Evolutionary conservation across 257 asterid genomes (phyloP), one percentile per base, ranked within the genome.

Genomic region (Petunia secreta): DNA sequence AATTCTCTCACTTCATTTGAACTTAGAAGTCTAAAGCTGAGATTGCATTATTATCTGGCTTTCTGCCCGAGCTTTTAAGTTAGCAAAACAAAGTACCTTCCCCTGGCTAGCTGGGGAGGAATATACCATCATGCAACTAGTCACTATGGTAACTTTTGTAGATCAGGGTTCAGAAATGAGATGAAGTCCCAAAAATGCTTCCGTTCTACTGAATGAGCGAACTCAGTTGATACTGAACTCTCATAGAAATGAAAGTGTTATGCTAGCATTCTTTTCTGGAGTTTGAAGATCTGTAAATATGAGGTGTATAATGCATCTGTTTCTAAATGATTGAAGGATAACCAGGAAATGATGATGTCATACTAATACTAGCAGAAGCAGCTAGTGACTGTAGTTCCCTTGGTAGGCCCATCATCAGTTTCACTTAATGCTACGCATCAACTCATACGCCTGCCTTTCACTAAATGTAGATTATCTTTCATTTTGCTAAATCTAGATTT

Each of bases 241-340:
- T 4, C 4, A 10, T 10, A 37, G 46, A 8, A 63, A 11, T 63
- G 46, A 63, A 11, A 66, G 38, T 16, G 15, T 67, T 41, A 65
- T 41, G 38, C 15, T 67, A 15, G 53, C 6, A 66, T 67, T 41
- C n/a, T 15, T 67, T 41, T 38, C 10, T 3, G 38, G 75, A 15
- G 14, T 15, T 67, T 41, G 38, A 54, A n/a, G 54, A 34, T 65
- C 13, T 11, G 39, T 5, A 38, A 40, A 41, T 67, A 37, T 2
- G 38, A 67, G n/a, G 53, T 41, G 75, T 41, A n/a, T n/a, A n/a
- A 37, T 10, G 15, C 16, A 67, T 63, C 69, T 66, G 54, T n/a
- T 67, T n/a, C 75, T 15, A 67, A 67, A 41, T n/a, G 54, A 67
- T 67, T 8, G 75, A n/a, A 67, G 38, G 77, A 71, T 48, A 71